Conservation (phyloP, 208 protist genomes). For the Porcisia deanei region DNA sequence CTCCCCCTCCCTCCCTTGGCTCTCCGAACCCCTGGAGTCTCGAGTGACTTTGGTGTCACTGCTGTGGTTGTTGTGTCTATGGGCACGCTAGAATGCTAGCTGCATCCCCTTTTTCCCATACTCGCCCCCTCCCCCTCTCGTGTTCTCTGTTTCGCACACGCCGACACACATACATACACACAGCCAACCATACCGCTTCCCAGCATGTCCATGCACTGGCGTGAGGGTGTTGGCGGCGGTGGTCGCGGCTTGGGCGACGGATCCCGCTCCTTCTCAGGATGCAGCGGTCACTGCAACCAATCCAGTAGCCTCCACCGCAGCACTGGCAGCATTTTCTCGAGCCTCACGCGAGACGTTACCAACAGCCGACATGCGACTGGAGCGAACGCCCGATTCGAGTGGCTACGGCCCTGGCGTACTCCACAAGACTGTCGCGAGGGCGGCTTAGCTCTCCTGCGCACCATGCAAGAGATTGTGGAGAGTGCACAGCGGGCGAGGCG, state of each 20-base stretch:
- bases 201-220: background rate
- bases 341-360: background rate
- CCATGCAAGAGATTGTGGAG: slow-evolving; percentile 38
- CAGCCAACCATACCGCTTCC: background rate
- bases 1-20: background rate
- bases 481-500: slow-evolving; percentile 34
- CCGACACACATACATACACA: background rate
- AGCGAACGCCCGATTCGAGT: slow-evolving; percentile 13
- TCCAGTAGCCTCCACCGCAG: background rate
- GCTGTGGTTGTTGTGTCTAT: background rate
- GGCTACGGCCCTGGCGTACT: slow-evolving; percentile 59
- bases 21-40: too few relatives aligned
- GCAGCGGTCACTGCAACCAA: background rate
- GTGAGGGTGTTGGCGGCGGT: background rate
- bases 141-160: background rate
- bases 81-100: background rate
- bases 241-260: background rate
- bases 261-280: background rate
- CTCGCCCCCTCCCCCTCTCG: background rate
- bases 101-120: background rate
- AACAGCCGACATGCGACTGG: background rate
- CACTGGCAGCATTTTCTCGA: background rate
- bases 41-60: background rate
- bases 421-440: slow-evolving; percentile 39
- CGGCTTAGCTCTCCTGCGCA: slow-evolving; percentile 42